These are phyloP conservation scores for Bruguiera hainesii DNA, from an alignment of 441 rosid genomes.

Conservation along the genomic window DNA sequence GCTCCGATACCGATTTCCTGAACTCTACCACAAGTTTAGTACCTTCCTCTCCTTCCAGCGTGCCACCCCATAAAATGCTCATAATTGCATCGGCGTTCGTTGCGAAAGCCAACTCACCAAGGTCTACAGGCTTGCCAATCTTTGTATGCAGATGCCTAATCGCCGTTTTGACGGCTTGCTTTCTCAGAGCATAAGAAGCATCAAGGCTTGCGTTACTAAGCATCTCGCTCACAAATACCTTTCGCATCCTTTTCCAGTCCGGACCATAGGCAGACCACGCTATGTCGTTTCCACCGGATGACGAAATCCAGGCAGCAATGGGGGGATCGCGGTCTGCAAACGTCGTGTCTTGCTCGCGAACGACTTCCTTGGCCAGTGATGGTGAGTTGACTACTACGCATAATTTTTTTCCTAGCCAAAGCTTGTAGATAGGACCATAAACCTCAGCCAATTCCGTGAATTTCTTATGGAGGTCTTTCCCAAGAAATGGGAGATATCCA, in stretches of 20 bases:
- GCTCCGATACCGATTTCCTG: constrained; percentile 7
- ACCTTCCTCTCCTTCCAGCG: neutral
- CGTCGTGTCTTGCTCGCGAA: constrained; percentile 4
- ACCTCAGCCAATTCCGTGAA: constrained; percentile 19
- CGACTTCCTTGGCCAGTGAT: neutral
- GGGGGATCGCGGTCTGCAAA: constrained; percentile 9
- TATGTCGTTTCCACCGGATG: neutral
- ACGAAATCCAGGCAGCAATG: neutral
- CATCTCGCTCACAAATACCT: neutral
- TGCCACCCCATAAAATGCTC: constrained; percentile 14
- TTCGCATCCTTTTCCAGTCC: constrained; percentile 6
- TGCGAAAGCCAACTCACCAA: constrained; percentile 7
- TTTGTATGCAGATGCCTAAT: neutral
- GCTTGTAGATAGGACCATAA: constrained; percentile 21
- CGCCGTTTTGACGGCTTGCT: neutral
- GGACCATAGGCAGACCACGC: constrained; percentile 7
- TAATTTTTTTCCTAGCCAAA: constrained; percentile 8
- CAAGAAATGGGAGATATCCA: constrained; percentile 44
- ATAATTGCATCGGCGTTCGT: neutral
- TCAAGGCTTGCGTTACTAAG: constrained; percentile 8
- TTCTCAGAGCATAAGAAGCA: constrained; percentile 2
- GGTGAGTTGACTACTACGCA: constrained; percentile 12
- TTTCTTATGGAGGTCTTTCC: constrained; percentile 21
- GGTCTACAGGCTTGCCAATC: constrained; percentile 1
- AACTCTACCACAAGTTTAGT: constrained; percentile 1